Conservation (phyloP, 768 basidiomycete species). For the Russula dissimulans region DNA sequence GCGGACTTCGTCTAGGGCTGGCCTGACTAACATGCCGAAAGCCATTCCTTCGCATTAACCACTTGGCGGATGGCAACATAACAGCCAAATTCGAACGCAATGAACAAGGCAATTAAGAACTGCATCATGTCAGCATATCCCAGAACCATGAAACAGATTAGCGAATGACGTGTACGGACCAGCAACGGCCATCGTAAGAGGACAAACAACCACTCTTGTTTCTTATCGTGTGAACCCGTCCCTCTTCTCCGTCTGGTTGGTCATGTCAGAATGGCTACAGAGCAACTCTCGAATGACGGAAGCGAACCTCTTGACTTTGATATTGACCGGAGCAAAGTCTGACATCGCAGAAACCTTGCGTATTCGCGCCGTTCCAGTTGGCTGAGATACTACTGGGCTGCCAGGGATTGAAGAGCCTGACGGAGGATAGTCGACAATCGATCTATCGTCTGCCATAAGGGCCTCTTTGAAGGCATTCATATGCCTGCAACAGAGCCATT, state of each 20-base stretch:
- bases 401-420: conserved; percentile 25
- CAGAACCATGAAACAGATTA: background rate
- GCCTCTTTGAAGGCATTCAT: conserved; percentile 75
- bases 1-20: background rate
- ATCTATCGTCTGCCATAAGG: conserved; percentile 49
- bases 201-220: conserved; percentile 68
- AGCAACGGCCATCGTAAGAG: conserved; percentile 82
- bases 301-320: conserved; percentile 64
- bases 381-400: conserved; percentile 18
- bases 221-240: conserved; percentile 28
- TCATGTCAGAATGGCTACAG: background rate
- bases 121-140: conserved; percentile 26
- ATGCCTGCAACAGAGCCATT: conserved; percentile 32
- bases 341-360: conserved; percentile 76
- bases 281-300: background rate
- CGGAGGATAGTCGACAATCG: conserved; percentile 27
- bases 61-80: conserved; percentile 86
- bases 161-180: conserved; percentile 33
- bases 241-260: conserved; percentile 31
- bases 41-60: conserved; percentile 91
- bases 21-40: conserved; percentile 63
- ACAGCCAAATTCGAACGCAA: conserved; percentile 71
- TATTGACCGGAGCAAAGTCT: conserved; percentile 86
- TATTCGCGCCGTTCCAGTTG: conserved; percentile 38
- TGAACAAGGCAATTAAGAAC: conserved; percentile 78